Conservation (phyloP, 2,329 filamentous ascomycete species). For the Ceratocystis cubensis region DNA sequence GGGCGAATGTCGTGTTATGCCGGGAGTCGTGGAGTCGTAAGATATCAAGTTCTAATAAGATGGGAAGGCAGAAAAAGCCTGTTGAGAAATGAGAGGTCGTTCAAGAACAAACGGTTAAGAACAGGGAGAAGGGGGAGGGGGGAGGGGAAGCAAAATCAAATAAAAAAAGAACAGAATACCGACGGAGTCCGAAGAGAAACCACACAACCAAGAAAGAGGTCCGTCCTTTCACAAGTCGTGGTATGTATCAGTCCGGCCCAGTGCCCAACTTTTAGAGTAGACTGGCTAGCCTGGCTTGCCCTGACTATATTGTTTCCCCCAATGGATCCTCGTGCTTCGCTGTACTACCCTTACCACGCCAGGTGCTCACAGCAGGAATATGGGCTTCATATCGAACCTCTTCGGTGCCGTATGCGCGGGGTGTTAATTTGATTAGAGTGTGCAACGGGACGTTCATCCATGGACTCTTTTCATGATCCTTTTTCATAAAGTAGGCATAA, state of each 20-base stretch:
- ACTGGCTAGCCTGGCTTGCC: constrained; percentile 1
- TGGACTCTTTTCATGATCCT: constrained; percentile 78
- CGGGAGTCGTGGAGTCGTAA: constrained; percentile 3
- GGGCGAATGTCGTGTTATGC: not conserved
- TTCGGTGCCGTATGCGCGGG: constrained; percentile 83
- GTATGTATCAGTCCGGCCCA: too few species aligned
- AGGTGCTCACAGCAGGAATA: constrained; percentile 92
- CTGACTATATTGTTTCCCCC: constrained; percentile 25
- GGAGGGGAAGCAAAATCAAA: not conserved
- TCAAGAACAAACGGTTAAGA: not conserved
- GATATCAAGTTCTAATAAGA: constrained; percentile 5
- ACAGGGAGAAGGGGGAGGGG: too few species aligned
- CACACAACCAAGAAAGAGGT: not conserved
- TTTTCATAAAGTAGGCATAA: constrained; percentile 98
- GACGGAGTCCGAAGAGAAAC: not conserved
- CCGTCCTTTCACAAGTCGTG: too few species aligned
- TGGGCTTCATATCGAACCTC: constrained; percentile 79
- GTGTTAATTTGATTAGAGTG: constrained; percentile 91
- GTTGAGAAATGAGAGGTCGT: not conserved
- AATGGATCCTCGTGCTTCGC: constrained; percentile 68
- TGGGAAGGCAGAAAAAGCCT: not conserved
- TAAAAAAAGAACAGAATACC: not conserved
- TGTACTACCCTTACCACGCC: constrained; percentile 83
- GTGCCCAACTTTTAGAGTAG: too few species aligned
- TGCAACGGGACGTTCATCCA: constrained; percentile 99